These are phyloP conservation scores for Warburgia ugandensis DNA, from an alignment of 164 flowering plant genomes.

Conservation along the genomic window DNA sequence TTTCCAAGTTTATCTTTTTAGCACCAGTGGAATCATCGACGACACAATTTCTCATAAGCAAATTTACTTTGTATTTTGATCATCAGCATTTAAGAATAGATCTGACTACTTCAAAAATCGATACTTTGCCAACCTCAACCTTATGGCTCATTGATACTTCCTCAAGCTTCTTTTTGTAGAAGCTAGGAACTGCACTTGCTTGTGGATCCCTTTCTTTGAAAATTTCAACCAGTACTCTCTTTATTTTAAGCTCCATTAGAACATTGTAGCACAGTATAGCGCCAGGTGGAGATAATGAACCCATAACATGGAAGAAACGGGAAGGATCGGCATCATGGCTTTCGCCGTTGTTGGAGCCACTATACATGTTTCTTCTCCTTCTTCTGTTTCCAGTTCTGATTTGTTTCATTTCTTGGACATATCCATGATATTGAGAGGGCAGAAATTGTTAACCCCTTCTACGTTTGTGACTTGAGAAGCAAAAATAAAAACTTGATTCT, in stretches of 20 bases:
- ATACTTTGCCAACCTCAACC: constrained; percentile 78
- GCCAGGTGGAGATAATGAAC: constrained; percentile 83
- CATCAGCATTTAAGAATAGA: constrained; percentile 90
- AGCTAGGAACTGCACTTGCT: constrained; percentile 82
- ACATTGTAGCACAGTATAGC: constrained; percentile 95
- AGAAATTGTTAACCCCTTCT: no score
- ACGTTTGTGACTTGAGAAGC: no score
- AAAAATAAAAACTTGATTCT: no score
- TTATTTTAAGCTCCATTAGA: constrained; percentile 94
- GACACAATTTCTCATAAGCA: constrained; percentile 93
- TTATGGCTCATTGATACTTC: constrained; percentile 93
- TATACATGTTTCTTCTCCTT: constrained; percentile 48
- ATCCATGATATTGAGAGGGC: no score
- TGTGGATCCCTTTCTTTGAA: constrained; percentile 91
- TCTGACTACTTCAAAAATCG: constrained; percentile 92
- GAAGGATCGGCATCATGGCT: constrained; percentile 53
- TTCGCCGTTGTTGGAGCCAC: constrained; percentile 87
- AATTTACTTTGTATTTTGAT: constrained; percentile 96
- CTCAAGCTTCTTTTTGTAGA: constrained; percentile 96
- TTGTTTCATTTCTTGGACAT: no score
- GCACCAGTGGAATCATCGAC: constrained; percentile 98
- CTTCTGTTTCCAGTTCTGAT: no score
- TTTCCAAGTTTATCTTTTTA: constrained; percentile 99
- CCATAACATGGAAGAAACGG: constrained; percentile 90
- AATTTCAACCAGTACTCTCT: constrained; percentile 84